phyloP scores from a whole-genome alignment of 441 rosid species.

The Daphne laureola region DNA sequence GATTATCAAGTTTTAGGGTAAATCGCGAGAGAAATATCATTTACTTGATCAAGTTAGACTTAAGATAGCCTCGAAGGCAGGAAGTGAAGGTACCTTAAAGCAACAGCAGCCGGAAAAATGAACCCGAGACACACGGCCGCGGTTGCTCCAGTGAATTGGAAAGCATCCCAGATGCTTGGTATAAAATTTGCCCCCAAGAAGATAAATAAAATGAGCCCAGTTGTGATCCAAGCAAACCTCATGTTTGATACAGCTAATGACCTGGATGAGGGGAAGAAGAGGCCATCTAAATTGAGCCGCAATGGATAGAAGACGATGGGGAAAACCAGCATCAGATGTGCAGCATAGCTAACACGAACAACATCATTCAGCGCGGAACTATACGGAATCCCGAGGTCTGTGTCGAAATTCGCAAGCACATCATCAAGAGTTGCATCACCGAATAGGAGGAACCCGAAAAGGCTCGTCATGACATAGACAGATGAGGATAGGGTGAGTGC shows the following conservation, averaged over 20 bases:
- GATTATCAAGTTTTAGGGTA: too few relatives aligned
- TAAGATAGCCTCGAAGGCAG: background rate
- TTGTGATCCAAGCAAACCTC: constrained; percentile 47
- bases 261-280: constrained; percentile 44
- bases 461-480: constrained; percentile 54
- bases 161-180: constrained; percentile 75
- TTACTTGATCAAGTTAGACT: too few relatives aligned
- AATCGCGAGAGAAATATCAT: too few relatives aligned
- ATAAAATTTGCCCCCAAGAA: constrained; percentile 58
- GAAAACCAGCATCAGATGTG: constrained; percentile 69
- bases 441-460: constrained; percentile 69
- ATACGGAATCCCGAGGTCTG: constrained; percentile 50
- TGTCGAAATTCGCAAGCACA: constrained; percentile 65
- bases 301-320: constrained; percentile 63
- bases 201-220: constrained; percentile 35
- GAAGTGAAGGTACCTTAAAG: constrained; percentile 46
- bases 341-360: constrained; percentile 65
- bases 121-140: constrained; percentile 69
- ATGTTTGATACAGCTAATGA: constrained; percentile 34
- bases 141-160: constrained; percentile 73
- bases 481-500: constrained; percentile 47
- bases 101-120: constrained; percentile 66
- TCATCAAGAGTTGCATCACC: constrained; percentile 60
- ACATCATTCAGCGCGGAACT: constrained; percentile 45
- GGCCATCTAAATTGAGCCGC: constrained; percentile 58